Base-by-base conservation (phyloP, 164 flowering plant species). In the Chloranthus sessilifolius region DNA sequence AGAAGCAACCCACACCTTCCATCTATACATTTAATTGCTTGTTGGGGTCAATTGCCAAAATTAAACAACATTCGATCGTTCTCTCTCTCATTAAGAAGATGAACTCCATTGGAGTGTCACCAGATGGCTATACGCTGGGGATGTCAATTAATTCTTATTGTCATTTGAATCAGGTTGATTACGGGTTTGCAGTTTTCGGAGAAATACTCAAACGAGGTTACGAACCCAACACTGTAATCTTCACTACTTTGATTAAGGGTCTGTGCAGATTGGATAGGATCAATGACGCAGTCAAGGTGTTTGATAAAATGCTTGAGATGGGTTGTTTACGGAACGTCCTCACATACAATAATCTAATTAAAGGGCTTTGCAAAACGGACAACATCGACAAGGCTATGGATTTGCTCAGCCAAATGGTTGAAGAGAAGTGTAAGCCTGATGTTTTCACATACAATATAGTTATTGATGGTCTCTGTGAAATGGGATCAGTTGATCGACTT, bases 131-230 rank as follows among this genome's bases (percentile, higher is more conserved):
- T 12, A 65, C 53, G 10, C 53, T 60, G 2, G 39, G 14, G 29
- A 54, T 60, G 3, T 1, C 60, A 20, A 19, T 60, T 14, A 65
- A 60, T 31, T 55, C 53, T 22, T 55, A 34, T 10, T 60, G 65
- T 53, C 47, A 29, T 3, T 24, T 60, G 53, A 27, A 44, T 10
- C 36, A 27, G 12, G 30, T 45, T 1, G 50, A 50, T 26, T 17
- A 35, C 2, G 61, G 56, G 10, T 55, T 60, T 42, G 31, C 65
- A 3, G 48, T 65, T n/a, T 39, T 55, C 3, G 68, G 50, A 7
- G 55, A 50, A 34, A 52, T 59, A 14, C 26, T 43, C 3, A 59
- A 43, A 24, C 38, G 47, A 21, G 63, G 63, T 14, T 36, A 34
- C 21, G 9, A 25, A 12, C 50, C 43, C 0, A 11, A 59, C 24